Conservation (phyloP, 75 land plant species). For the Pinus taeda region DNA sequence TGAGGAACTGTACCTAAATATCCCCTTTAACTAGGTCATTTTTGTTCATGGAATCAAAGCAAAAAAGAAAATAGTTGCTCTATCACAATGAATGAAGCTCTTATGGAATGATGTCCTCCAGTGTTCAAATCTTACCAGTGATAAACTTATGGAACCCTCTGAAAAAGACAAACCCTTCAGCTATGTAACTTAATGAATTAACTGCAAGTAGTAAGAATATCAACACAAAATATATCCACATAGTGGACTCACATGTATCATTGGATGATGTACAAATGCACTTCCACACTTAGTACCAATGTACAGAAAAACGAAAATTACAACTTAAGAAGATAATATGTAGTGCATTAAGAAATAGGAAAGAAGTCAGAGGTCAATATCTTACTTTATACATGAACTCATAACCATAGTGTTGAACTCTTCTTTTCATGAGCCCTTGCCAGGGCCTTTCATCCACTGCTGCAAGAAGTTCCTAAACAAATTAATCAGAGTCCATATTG, state of each 20-base stretch:
- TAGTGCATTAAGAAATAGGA: neutral
- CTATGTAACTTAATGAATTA: neutral
- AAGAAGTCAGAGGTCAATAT: conserved; percentile 9
- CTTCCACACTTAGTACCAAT: neutral
- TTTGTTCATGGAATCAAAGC: neutral
- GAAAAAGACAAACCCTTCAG: neutral
- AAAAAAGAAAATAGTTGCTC: neutral
- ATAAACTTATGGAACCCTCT: neutral
- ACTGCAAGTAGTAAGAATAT: neutral
- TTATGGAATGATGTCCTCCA: neutral
- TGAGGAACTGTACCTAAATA: neutral
- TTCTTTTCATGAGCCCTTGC: conserved; percentile 82
- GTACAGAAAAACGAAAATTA: neutral
- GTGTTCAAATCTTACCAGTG: neutral
- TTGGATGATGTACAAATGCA: neutral
- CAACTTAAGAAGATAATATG: neutral
- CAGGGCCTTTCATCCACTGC: conserved; percentile 87
- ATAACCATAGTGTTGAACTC: conserved; percentile 99
- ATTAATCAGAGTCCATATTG: neutral
- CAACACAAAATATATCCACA: neutral
- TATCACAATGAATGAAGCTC: neutral
- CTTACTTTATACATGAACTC: conserved; percentile 92
- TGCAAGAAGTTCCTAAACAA: conserved; percentile 72
- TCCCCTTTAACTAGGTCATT: neutral
- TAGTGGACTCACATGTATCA: neutral